Evolutionary conservation across 2,329 filamentous ascomycete genomes (phyloP).

Genomic region (Raffaelea arxii): DNA sequence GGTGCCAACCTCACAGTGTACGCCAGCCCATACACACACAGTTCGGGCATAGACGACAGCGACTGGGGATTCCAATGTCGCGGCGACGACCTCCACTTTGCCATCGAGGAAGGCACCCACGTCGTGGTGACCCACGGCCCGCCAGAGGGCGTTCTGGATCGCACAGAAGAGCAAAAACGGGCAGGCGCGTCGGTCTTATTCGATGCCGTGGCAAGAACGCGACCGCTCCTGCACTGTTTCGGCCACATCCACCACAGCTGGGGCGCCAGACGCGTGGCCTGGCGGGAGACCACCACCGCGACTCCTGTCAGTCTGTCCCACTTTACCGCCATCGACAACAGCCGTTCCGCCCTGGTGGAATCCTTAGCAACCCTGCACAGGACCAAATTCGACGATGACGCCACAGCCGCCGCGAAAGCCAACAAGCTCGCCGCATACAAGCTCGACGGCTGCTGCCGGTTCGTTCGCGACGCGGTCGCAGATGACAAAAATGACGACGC

Average conservation of each 20-base stretch:
- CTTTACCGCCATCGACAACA: slow-evolving; percentile 38
- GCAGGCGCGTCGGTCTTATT: slow-evolving; percentile 36
- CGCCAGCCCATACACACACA: slow-evolving; percentile 44
- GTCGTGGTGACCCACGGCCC: slow-evolving; percentile 47
- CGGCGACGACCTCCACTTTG: slow-evolving; percentile 26
- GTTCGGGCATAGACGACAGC: slow-evolving; percentile 19
- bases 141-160: slow-evolving; percentile 40
- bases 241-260: slow-evolving; percentile 52
- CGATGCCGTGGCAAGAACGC: slow-evolving; percentile 29
- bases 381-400: slow-evolving; percentile 7
- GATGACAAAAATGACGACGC: too few relatives aligned
- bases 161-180: slow-evolving; percentile 18
- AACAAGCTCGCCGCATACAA: neutral
- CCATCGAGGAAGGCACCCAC: slow-evolving; percentile 27
- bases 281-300: slow-evolving; percentile 25
- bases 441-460: neutral
- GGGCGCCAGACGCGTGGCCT: slow-evolving; percentile 44
- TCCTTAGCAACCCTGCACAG: slow-evolving; percentile 18
- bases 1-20: slow-evolving; percentile 39
- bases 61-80: slow-evolving; percentile 42
- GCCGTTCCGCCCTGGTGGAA: slow-evolving; percentile 25
- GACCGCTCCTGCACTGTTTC: slow-evolving; percentile 43
- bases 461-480: neutral
- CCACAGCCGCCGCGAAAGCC: neutral
- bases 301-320: slow-evolving; percentile 30